Conservation (phyloP, 106 monocot species). For the Phalaenopsis equestris region DNA sequence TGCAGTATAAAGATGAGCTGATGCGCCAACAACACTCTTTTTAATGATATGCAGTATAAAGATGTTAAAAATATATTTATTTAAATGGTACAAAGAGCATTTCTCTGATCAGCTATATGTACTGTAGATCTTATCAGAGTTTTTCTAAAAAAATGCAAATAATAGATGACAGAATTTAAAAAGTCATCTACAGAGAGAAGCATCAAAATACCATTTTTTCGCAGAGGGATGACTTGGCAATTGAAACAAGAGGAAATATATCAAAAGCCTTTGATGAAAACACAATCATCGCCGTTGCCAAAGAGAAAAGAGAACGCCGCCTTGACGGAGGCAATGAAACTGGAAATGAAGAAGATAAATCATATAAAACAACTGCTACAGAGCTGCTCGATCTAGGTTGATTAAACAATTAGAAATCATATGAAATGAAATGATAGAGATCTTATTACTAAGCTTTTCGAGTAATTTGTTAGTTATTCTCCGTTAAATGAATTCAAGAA, state of each 20-base stretch:
- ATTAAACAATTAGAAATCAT: background rate
- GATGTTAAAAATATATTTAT: too few species aligned
- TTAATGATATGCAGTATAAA: background rate
- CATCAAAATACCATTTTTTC: constrained; percentile 29
- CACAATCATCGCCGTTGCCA: constrained; percentile 44
- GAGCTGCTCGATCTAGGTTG: background rate
- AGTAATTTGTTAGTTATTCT: background rate
- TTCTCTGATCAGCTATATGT: background rate
- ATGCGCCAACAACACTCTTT: background rate
- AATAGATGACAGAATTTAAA: background rate
- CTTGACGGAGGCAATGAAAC: constrained; percentile 37
- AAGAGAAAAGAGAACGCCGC: constrained; percentile 39
- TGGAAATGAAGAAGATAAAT: constrained; percentile 15
- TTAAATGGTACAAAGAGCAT: background rate
- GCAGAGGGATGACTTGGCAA: constrained; percentile 37
- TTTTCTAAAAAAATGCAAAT: background rate
- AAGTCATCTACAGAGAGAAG: background rate
- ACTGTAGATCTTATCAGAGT: too few species aligned
- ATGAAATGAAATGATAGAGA: background rate
- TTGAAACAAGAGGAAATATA: constrained; percentile 37
- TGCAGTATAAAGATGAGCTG: background rate
- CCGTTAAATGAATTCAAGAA: background rate
- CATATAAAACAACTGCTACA: background rate
- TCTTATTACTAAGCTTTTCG: background rate
- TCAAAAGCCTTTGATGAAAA: constrained; percentile 43